Conservation (phyloP, 768 basidiomycete species). For the Amylocystis lapponica region DNA sequence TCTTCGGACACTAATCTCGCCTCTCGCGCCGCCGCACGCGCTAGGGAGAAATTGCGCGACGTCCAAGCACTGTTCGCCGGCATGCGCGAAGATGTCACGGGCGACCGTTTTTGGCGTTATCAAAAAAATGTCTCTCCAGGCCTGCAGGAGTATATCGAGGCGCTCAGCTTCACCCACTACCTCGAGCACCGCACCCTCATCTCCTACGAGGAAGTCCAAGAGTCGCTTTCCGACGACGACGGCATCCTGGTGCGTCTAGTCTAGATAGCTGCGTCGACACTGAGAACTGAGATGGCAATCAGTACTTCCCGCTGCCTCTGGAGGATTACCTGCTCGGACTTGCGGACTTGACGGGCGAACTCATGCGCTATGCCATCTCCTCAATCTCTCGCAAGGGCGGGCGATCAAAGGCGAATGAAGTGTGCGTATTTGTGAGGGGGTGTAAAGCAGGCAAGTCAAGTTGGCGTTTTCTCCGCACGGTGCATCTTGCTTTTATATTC, state of each 20-base stretch:
- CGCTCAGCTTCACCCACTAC: conserved; percentile 83
- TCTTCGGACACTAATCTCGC: conserved; percentile 29
- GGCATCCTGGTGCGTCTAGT: conserved; percentile 52
- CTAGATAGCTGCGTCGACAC: background rate
- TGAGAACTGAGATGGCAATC: conserved; percentile 4
- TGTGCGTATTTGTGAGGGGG: conserved; percentile 65
- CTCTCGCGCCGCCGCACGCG: conserved; percentile 43
- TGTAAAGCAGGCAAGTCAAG: conserved; percentile 59
- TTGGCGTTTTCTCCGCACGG: background rate
- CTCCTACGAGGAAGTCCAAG: conserved; percentile 61
- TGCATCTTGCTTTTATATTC: no score
- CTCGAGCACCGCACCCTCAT: conserved; percentile 66
- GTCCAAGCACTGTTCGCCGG: conserved; percentile 58
- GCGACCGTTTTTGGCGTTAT: conserved; percentile 73
- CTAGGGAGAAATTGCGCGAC: conserved; percentile 57
- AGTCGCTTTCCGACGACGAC: conserved; percentile 51
- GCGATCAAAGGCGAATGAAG: conserved; percentile 51
- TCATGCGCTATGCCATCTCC: conserved; percentile 94
- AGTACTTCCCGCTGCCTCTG: conserved; percentile 74
- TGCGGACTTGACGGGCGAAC: conserved; percentile 92
- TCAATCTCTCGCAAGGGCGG: conserved; percentile 66
- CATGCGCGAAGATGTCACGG: conserved; percentile 56
- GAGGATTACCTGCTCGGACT: conserved; percentile 91
- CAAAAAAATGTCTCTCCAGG: conserved; percentile 71
- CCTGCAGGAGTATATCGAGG: conserved; percentile 95